Evolutionary conservation across 305 asterid genomes (phyloP).

Genomic region (Rubia balearica): DNA sequence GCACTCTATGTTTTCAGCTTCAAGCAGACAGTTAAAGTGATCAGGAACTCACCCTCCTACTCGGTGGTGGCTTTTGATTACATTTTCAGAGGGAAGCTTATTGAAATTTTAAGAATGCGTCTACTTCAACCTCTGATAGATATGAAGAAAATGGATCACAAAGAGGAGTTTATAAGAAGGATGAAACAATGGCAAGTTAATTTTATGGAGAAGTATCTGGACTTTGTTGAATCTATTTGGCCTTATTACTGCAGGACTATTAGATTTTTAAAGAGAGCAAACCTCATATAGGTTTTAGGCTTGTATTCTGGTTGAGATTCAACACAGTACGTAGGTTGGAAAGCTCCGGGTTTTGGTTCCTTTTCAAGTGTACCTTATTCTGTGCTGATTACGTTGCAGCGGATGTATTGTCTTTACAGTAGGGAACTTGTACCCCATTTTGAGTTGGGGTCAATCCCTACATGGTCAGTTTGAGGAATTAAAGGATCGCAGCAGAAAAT

Average conservation of each 20-base stretch:
- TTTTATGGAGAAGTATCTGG: conserved; percentile 62
- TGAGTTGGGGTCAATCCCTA: conserved; percentile 9
- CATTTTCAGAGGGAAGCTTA: conserved; percentile 55
- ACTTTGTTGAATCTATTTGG: conserved; percentile 73
- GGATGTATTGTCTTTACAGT: background rate
- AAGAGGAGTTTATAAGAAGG: conserved; percentile 26
- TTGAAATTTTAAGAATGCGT: conserved; percentile 30
- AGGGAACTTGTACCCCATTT: conserved; percentile 4
- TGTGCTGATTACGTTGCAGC: background rate
- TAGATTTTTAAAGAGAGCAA: conserved; percentile 83
- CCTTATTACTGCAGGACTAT: conserved; percentile 77
- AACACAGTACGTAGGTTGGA: background rate
- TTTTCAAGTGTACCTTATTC: background rate
- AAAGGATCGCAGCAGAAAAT: conserved; percentile 3
- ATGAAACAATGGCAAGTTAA: conserved; percentile 38
- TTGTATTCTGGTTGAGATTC: conserved; percentile 12
- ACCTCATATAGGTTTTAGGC: conserved; percentile 39
- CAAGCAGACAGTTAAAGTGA: conserved; percentile 48
- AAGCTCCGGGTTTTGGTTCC: background rate
- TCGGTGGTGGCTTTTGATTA: conserved; percentile 30
- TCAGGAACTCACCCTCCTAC: conserved; percentile 52
- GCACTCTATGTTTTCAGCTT: conserved; percentile 57
- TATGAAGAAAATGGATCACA: conserved; percentile 42
- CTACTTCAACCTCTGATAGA: conserved; percentile 50
- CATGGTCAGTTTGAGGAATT: conserved; percentile 6